Evolutionary conservation across 225 moss, liverwort and hornwort genomes (phyloP), one percentile per base, ranked within the genome.

Genomic region (Antitrichia curtipendula): DNA sequence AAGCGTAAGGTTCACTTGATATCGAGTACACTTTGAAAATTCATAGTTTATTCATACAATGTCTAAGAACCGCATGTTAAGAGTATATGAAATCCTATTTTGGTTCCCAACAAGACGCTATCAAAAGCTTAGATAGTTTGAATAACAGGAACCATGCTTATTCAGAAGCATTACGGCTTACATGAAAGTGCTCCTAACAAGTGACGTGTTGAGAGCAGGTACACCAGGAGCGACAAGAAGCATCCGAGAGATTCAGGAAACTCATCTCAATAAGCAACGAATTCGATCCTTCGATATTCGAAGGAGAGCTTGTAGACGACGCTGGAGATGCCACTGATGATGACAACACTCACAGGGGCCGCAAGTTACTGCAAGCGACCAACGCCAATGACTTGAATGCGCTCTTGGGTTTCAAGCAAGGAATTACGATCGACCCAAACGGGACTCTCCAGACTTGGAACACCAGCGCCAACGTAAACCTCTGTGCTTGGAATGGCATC

Each of bases 331-430:
- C 31, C 61, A 32, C 40, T 23, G 86, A 76, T 52, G 76, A 52
- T 7, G 77, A 53, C 22, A 13, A 13, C 21, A 21, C 32, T 64
- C 85, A 6, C 43, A 52, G 72, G 71, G 82, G 91, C 25, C 89
- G 91, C 56, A 84, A 41, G 71, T 84, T 91, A 81, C 77, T 91
- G 86, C 89, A 87, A 85, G 23, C 84, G 53, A 73, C 25, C 19
- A 89, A 79, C 31, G 73, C 74, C n/a, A 28, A 24, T 19, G 90
- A 92, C 68, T 87, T 52, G 43, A 49, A 23, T 13, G 90, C 14
- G 34, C 83, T 91, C 82, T 74, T 91, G 85, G 3, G 29, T 32
- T 88, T 92, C 87, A 92, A 92, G 89, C 61, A 70, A 75, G 92
- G 69, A 18, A 87, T 90, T 14, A 68, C 88, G 27, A 14, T 49